Base-by-base conservation (phyloP, 2,329 filamentous ascomycete genomes). In the Diaporthe capsici region DNA sequence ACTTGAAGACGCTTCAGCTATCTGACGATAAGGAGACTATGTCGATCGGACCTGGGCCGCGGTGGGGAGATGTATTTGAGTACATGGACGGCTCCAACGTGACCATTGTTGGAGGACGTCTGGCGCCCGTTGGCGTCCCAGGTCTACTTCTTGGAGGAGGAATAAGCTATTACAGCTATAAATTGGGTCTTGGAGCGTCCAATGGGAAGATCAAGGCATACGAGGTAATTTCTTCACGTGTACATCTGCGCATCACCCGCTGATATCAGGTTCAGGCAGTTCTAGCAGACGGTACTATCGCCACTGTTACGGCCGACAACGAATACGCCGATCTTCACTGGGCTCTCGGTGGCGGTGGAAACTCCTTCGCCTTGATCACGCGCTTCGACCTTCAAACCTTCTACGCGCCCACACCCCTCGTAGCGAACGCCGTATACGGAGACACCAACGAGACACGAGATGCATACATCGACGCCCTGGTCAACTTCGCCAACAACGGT, bases 341-440 rank as follows among this genome's bases (percentile, higher is more conserved):
- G 39, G 81, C 80, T 7, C 76, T 84, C 72, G 75, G 80, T 77
- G 73, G 79, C 70, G 71, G 74, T n/a, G 61, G 71, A 55, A 79
- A 78, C 65, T 84, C 83, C 63, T 81, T 83, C 58, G 82, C 81
- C 13, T 80, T 83, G 31, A 80, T 83, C 1, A 84, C 82, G 9
- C 78, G 68, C 34, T 82, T 82, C 72, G 80, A 81, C 42, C 74
- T 81, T 34, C 79, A 81, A 47, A 81, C 78, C 5, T 44, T 76
- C 53, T 63, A 76, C 5, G 61, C 60, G 1, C 55, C 53, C 17
- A 55, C 42, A 8, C 60, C 61, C 15, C 60, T 58, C 22, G 28
- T 72, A 17, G 74, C 58, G 10, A 53, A 67, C n/a, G 55, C 70
- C 22, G 31, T 47, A 9, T 76, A 76, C 53, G 70, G 34, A 1